Evolutionary conservation across 371 early-diverging fungal genomes (phyloP).

Genomic region (Choanephora cucurbitarum): DNA sequence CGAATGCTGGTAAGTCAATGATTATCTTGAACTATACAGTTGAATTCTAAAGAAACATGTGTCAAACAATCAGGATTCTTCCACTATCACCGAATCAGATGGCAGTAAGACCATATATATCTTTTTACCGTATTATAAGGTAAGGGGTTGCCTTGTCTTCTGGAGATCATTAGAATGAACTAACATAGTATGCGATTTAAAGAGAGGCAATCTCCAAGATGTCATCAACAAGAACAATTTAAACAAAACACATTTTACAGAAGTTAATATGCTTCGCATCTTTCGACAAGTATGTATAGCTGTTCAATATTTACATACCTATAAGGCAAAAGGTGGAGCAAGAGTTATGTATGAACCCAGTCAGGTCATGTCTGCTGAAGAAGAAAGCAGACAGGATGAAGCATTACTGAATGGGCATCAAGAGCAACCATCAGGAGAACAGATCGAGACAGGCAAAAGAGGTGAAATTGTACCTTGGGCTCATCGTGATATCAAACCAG

Average conservation of each 20-base stretch:
- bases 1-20: constrained; percentile 53
- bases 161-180: neutral
- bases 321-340: constrained; percentile 47
- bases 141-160: constrained; percentile 18
- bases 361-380: constrained; percentile 21
- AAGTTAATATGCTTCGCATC: constrained; percentile 52
- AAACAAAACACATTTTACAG: constrained; percentile 48
- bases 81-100: constrained; percentile 57
- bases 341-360: constrained; percentile 16
- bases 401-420: constrained; percentile 13
- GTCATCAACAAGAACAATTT: constrained; percentile 48
- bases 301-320: constrained; percentile 57
- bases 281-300: constrained; percentile 63
- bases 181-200: neutral
- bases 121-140: constrained; percentile 65
- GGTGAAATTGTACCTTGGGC: constrained; percentile 58
- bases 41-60: too few species aligned
- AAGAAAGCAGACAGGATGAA: constrained; percentile 23
- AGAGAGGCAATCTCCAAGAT: constrained; percentile 63
- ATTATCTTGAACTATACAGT: too few species aligned
- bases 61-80: too few species aligned
- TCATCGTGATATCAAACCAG: constrained; percentile 76
- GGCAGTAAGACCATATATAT: constrained; percentile 66
- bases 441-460: constrained; percentile 7
- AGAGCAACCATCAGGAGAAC: constrained; percentile 18